Evolutionary conservation across 2,329 filamentous ascomycete species (phyloP).

Genomic region (Penicillium sp.): DNA sequence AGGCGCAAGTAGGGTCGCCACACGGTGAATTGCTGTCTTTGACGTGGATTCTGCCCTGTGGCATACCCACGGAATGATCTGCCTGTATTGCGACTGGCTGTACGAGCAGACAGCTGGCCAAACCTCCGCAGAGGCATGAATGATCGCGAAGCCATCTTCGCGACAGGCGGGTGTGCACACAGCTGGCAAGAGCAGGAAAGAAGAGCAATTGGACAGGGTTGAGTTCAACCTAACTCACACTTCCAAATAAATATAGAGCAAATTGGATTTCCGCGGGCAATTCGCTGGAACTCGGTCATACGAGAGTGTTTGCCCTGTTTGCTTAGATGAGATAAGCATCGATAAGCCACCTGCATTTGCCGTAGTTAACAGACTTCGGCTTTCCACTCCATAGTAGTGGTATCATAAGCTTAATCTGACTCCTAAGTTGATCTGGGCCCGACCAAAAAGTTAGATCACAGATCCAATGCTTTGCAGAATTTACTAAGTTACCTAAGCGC

Average conservation of each 20-base stretch:
- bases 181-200: background rate
- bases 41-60: constrained; percentile 19
- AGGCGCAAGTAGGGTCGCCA: constrained; percentile 47
- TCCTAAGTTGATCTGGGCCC: too few relatives aligned
- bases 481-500: too few relatives aligned
- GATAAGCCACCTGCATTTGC: background rate
- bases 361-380: too few relatives aligned
- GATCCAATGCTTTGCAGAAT: too few relatives aligned
- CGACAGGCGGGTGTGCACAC: background rate
- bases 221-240: background rate
- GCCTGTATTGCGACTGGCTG: constrained; percentile 15
- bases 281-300: background rate
- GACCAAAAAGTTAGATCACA: too few relatives aligned
- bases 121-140: constrained; percentile 35
- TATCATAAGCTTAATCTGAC: too few relatives aligned
- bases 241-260: background rate
- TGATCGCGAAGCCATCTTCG: constrained; percentile 32
- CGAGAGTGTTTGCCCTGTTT: background rate
- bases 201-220: background rate
- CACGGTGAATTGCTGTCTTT: constrained; percentile 34
- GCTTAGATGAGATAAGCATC: background rate
- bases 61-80: constrained; percentile 25
- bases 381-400: too few relatives aligned
- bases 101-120: constrained; percentile 23
- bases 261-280: background rate